phyloP scores from a whole-genome alignment of 2,329 filamentous ascomycete genomes.

The Aspergillus arachidicola region DNA sequence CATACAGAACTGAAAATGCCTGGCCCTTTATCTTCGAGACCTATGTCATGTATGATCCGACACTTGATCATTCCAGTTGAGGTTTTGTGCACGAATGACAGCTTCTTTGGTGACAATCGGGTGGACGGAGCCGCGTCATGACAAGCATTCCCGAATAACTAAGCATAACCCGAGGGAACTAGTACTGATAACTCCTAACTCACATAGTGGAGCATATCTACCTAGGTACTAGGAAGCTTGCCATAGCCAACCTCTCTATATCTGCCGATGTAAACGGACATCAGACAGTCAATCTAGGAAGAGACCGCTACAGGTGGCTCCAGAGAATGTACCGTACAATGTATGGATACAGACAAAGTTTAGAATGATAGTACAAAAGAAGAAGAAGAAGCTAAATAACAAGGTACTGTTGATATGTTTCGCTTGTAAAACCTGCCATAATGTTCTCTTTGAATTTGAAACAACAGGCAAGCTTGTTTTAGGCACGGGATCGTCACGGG shows the following conservation, averaged over 20 bases:
- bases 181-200: neutral
- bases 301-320: neutral
- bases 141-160: neutral
- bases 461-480: neutral
- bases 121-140: neutral
- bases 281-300: neutral
- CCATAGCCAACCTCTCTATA: neutral
- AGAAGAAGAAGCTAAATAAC: neutral
- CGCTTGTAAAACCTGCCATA: neutral
- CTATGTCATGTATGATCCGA: neutral
- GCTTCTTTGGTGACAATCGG: neutral
- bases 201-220: neutral
- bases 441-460: no score
- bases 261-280: neutral
- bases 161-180: neutral
- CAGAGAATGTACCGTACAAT: neutral
- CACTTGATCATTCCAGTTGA: neutral
- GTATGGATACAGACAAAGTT: neutral
- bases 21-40: neutral
- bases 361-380: neutral
- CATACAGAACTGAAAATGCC: neutral
- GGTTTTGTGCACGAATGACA: neutral
- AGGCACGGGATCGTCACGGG: neutral
- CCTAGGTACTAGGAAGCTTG: neutral
- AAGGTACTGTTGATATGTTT: neutral